Conservation (phyloP, 2,329 filamentous ascomycete species). For the Cladophialophora exuberans region DNA sequence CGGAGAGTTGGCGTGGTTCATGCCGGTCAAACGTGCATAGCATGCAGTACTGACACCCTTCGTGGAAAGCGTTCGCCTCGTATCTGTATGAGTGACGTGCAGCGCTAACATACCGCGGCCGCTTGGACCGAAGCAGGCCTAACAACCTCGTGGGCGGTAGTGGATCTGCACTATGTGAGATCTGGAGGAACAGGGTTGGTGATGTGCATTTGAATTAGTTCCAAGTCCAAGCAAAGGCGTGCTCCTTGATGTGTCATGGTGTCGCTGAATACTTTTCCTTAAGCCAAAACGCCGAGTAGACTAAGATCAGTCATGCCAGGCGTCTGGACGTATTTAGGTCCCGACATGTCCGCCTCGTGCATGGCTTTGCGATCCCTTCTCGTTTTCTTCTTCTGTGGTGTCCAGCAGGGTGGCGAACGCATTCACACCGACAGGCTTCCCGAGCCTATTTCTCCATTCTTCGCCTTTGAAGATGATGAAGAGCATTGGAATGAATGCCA, state of each 20-base stretch:
- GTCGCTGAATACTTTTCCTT: background rate
- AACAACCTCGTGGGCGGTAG: background rate
- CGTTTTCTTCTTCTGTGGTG: background rate
- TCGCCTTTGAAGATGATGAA: slow-evolving; percentile 27
- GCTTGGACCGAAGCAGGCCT: background rate
- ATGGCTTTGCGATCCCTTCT: too few species aligned
- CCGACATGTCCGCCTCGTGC: too few species aligned
- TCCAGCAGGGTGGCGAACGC: slow-evolving; percentile 14
- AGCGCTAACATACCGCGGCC: background rate
- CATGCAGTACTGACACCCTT: background rate
- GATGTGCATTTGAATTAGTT: slow-evolving; percentile 15
- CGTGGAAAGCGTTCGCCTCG: background rate
- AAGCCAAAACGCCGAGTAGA: too few species aligned
- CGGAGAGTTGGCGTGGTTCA: slow-evolving; percentile 3
- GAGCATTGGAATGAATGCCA: slow-evolving; percentile 30
- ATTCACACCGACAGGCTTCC: slow-evolving; percentile 19
- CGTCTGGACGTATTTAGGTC: too few species aligned
- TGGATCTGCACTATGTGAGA: slow-evolving; percentile 3
- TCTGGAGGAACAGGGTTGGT: slow-evolving; percentile 4
- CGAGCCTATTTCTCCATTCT: slow-evolving; percentile 21
- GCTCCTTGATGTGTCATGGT: background rate
- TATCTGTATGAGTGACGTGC: slow-evolving; percentile 13
- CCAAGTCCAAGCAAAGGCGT: background rate
- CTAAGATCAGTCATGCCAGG: too few species aligned
- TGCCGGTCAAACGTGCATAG: background rate